phyloP scores from a whole-genome alignment of 306 rosid genomes.

The Corylus heterophylla region DNA sequence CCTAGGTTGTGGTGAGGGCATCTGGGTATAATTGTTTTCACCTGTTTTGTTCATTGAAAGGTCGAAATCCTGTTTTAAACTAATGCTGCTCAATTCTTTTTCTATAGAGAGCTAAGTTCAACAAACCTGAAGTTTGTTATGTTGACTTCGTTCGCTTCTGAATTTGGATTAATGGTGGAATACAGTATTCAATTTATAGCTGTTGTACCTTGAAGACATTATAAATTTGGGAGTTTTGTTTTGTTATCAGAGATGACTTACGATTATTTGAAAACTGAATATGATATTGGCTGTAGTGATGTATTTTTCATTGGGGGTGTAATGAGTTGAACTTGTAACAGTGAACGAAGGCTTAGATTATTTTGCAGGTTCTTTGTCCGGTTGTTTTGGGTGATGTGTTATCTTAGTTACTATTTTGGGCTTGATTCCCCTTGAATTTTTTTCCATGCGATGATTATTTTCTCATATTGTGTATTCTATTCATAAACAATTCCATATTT shows the following conservation, averaged over 20 bases:
- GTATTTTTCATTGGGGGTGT: background rate
- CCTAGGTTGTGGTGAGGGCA: background rate
- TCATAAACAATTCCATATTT: background rate
- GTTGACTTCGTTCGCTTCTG: background rate
- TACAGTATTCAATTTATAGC: background rate
- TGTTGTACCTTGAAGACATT: slow-evolving; percentile 7
- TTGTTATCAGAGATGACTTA: background rate
- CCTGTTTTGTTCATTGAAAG: background rate
- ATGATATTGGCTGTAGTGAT: slow-evolving; percentile 6
- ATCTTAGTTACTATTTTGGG: background rate
- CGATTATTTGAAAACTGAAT: background rate
- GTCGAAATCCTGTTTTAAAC: background rate
- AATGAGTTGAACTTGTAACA: background rate
- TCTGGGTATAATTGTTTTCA: background rate
- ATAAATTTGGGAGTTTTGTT: background rate
- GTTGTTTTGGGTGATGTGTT: slow-evolving; percentile 2
- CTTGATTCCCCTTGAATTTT: background rate
- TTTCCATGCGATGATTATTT: background rate
- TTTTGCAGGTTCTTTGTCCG: slow-evolving; percentile 8
- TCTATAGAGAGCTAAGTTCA: background rate
- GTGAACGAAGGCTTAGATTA: background rate
- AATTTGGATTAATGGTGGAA: slow-evolving; percentile 1
- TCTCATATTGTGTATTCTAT: slow-evolving; percentile 6
- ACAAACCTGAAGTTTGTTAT: background rate
- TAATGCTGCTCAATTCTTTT: background rate